These are phyloP conservation scores for Populus nigra DNA, from an alignment of 345 rosid species.

Conservation along the genomic window DNA sequence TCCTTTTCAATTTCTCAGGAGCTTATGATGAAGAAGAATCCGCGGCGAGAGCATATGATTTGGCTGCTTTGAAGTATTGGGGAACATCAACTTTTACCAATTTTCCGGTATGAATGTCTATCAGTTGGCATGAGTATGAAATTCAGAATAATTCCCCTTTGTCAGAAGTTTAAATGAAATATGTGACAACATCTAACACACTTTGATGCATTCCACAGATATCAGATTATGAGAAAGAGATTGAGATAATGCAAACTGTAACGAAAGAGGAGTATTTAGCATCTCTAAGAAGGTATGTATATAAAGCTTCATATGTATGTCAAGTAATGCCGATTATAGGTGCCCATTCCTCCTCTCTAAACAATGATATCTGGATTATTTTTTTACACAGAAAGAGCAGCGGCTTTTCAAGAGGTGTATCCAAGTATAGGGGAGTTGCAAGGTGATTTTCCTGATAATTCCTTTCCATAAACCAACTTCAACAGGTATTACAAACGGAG, in stretches of 20 bases:
- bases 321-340: not conserved
- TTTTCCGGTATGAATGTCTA: constrained; percentile 40
- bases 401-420: constrained; percentile 71
- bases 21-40: constrained; percentile 76
- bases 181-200: not conserved
- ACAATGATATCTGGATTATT: not conserved
- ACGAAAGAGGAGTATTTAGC: constrained; percentile 69
- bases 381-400: constrained; percentile 51
- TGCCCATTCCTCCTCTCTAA: not conserved
- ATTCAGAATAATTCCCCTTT: not conserved
- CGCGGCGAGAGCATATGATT: constrained; percentile 68
- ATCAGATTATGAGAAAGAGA: constrained; percentile 53
- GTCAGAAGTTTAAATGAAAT: not conserved
- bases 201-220: constrained; percentile 28
- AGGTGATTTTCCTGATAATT: constrained; percentile 34
- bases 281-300: constrained; percentile 58
- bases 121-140: not conserved
- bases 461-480: not conserved
- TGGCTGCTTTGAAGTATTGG: constrained; percentile 72
- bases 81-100: constrained; percentile 61
- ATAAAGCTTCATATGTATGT: not conserved
- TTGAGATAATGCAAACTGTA: constrained; percentile 53
- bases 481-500: not conserved
- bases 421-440: constrained; percentile 71
- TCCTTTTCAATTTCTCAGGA: constrained; percentile 31